phyloP scores from a whole-genome alignment of 2,329 filamentous ascomycete genomes.

The Colletotrichum sp. region DNA sequence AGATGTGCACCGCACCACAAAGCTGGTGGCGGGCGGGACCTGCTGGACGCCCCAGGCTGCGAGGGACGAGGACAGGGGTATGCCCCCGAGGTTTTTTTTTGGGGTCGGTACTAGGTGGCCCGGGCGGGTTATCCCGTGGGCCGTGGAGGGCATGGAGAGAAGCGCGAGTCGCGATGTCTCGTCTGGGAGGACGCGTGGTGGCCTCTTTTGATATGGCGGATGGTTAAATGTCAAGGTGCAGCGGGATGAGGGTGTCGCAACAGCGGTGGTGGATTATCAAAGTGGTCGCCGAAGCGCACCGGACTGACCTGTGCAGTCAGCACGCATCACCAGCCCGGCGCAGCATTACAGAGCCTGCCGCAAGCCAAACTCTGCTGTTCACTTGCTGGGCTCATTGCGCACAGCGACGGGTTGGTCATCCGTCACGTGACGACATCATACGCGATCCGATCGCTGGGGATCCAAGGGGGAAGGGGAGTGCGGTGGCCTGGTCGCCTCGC shows the following conservation, averaged over 20 bases:
- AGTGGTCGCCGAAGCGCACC: not conserved
- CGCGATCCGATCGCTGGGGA: conserved; percentile 18
- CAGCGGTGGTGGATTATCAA: not conserved
- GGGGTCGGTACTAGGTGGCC: conserved; percentile 5
- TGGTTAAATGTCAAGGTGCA: not conserved
- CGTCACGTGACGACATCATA: conserved; percentile 6
- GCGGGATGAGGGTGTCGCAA: not conserved
- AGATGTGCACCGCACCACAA: not conserved
- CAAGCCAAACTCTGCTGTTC: not conserved
- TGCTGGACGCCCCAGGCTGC: conserved; percentile 2
- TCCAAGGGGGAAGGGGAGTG: conserved; percentile 2
- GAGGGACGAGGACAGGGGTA: conserved; percentile 12
- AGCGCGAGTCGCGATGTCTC: conserved; percentile 16
- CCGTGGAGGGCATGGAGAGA: conserved; percentile 5
- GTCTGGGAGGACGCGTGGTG: not conserved
- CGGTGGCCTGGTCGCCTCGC: conserved; percentile 17
- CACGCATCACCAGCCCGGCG: not conserved
- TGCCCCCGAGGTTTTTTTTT: conserved; percentile 12
- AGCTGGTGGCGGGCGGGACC: not conserved
- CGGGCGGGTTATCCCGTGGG: conserved; percentile 20
- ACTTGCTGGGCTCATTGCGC: not conserved
- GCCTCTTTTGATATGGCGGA: not conserved
- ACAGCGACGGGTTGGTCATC: not conserved
- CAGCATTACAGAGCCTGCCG: not conserved
- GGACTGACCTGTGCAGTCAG: not conserved